A percentile compares a stretch with the other conserved stretches of the same genome.
Evolutionary conservation across 495 filamentous ascomycete species (phyloP).

Genomic region (Chaetomium fimeti): DNA sequence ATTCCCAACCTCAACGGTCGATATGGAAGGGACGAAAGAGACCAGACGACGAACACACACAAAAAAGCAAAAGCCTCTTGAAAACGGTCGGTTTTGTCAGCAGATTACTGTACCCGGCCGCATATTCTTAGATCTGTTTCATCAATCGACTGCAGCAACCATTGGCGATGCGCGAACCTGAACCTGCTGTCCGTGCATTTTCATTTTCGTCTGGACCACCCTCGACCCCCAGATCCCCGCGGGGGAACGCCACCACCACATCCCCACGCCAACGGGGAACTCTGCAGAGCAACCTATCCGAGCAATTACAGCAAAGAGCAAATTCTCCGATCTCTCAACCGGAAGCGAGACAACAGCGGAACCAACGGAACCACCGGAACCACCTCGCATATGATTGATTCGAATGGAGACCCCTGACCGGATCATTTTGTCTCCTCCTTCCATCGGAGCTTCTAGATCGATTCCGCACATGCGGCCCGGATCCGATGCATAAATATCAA

Average conservation of each 20-base stretch:
- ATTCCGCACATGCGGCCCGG: constrained; percentile 11
- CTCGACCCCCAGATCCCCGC: background rate
- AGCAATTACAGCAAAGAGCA: background rate
- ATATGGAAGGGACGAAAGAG: background rate
- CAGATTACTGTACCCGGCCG: too few species aligned
- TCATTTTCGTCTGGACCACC: too few species aligned
- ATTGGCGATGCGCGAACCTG: too few species aligned
- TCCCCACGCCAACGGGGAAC: background rate
- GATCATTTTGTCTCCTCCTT: background rate
- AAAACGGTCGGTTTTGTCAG: too few species aligned
- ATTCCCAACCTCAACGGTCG: background rate
- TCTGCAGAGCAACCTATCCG: too few species aligned
- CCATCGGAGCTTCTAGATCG: constrained; percentile 6
- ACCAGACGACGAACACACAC: background rate
- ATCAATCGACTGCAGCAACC: background rate
- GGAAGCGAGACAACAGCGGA: background rate
- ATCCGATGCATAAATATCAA: background rate
- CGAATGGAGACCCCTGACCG: background rate
- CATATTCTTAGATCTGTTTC: too few species aligned
- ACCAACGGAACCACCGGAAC: background rate
- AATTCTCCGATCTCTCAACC: constrained; percentile 14
- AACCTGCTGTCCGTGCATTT: too few species aligned
- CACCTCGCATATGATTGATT: background rate
- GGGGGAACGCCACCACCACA: background rate
- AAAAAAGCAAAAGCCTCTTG: too few species aligned